Evolutionary conservation across 2,329 filamentous ascomycete genomes (phyloP).

Genomic region (Fusarium sp.): DNA sequence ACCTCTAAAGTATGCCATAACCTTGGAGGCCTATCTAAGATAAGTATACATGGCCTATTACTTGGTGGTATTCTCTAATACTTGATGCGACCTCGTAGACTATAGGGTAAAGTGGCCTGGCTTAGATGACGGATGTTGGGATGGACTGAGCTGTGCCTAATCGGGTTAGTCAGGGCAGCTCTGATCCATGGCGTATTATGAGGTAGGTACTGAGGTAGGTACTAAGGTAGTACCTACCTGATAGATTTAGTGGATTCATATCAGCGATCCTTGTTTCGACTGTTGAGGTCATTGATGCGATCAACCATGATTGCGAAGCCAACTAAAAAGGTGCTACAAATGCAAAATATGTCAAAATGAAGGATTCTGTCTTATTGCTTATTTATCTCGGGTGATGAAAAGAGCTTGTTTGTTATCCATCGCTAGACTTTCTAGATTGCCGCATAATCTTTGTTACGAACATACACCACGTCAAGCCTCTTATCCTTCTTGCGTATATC

Average conservation of each 20-base stretch:
- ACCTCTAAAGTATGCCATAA: not conserved
- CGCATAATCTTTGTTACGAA: not conserved
- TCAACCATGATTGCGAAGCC: conserved; percentile 1
- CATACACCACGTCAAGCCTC: not conserved
- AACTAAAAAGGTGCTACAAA: not conserved
- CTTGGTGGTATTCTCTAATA: not conserved
- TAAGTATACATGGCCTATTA: not conserved
- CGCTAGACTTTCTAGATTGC: not conserved
- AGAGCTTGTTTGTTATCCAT: not conserved
- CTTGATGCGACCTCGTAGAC: not conserved
- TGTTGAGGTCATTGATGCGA: conserved; percentile 40
- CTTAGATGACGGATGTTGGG: not conserved
- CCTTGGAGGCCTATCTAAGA: not conserved
- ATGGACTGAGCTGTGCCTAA: not conserved
- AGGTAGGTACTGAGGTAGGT: no score
- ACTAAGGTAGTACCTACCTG: not conserved
- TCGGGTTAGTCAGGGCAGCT: conserved; percentile 10
- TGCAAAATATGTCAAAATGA: not conserved
- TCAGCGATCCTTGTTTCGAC: conserved; percentile 33
- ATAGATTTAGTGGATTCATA: conserved; percentile 1
- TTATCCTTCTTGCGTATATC: not conserved
- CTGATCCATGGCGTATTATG: not conserved
- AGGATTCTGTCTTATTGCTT: not conserved
- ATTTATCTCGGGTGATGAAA: conserved; percentile 10
- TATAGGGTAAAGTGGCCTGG: conserved; percentile 5